A percentile compares a stretch with the other conserved stretches of the same genome.
phyloP scores from a whole-genome alignment of 306 rosid genomes.

The Pterocarpus macrocarpus region DNA sequence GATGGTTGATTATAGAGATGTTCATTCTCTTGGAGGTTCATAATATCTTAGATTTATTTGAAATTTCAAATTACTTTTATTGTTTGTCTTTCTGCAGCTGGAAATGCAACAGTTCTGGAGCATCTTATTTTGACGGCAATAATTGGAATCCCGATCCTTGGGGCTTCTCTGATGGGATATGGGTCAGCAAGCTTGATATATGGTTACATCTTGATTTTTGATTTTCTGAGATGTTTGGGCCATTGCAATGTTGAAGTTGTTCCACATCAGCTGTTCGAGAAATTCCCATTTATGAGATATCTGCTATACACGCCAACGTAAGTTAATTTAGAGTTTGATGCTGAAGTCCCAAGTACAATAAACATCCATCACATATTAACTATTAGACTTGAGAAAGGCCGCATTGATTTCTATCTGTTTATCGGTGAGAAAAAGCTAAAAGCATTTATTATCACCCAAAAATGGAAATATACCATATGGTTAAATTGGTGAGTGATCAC shows the following conservation, averaged over 20 bases:
- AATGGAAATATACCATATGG: not conserved
- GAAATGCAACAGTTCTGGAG: constrained; percentile 72
- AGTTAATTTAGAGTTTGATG: constrained; percentile 41
- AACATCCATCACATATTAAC: not conserved
- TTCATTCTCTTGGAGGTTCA: not conserved
- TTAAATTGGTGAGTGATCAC: not conserved
- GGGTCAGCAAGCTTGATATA: constrained; percentile 69
- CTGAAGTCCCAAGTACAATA: too few species aligned
- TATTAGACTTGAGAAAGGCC: not conserved
- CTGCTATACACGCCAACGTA: constrained; percentile 86
- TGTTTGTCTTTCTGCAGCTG: constrained; percentile 58
- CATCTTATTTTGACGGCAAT: constrained; percentile 60
- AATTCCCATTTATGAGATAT: constrained; percentile 65
- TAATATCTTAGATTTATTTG: not conserved
- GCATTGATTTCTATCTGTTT: constrained; percentile 19
- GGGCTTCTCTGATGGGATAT: constrained; percentile 67
- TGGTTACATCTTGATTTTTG: constrained; percentile 66
- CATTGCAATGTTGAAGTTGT: constrained; percentile 80
- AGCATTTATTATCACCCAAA: not conserved
- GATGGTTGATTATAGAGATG: not conserved
- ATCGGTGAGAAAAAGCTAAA: not conserved
- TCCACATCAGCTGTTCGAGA: constrained; percentile 62
- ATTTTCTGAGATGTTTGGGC: constrained; percentile 83
- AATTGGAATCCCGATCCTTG: constrained; percentile 73
- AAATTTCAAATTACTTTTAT: not conserved